Evolutionary conservation across 2,329 filamentous ascomycete genomes (phyloP).

Genomic region (Ceratocystis papillata): DNA sequence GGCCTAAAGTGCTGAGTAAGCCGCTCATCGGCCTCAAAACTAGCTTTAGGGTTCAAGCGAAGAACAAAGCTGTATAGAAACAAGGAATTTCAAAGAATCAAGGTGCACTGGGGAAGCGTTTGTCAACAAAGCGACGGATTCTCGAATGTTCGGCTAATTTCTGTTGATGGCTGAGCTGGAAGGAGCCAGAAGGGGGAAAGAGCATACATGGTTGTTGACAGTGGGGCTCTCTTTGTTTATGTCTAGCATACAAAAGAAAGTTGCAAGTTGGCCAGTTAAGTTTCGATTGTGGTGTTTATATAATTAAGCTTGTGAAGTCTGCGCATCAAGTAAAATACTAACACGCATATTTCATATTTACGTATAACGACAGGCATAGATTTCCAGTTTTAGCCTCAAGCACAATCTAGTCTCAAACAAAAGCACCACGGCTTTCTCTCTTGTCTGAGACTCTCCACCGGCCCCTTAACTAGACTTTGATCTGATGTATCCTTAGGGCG

Average conservation of each 20-base stretch:
- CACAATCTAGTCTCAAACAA: neutral
- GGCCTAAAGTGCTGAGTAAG: neutral
- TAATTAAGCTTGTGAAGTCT: too few relatives aligned
- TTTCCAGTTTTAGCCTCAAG: neutral
- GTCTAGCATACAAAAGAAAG: neutral
- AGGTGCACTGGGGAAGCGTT: neutral
- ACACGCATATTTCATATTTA: too few relatives aligned
- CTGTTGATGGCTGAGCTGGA: neutral
- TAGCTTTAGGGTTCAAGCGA: neutral
- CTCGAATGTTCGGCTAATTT: slow-evolving; percentile 19
- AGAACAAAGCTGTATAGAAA: neutral
- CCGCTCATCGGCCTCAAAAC: neutral
- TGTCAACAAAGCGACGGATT: slow-evolving; percentile 15
- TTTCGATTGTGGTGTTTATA: too few relatives aligned
- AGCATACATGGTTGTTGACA: neutral
- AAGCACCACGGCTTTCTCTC: neutral
- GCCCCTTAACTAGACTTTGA: neutral
- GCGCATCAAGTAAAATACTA: too few relatives aligned
- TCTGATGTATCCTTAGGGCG: neutral
- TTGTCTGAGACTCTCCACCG: neutral
- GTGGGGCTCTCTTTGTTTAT: slow-evolving; percentile 5
- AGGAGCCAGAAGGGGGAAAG: neutral
- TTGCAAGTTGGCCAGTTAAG: slow-evolving; percentile 4
- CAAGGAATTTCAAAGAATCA: slow-evolving; percentile 15
- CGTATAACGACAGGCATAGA: neutral